Conservation (phyloP, 2,329 filamentous ascomycete genomes). For the Pyrenochaeta sp. region DNA sequence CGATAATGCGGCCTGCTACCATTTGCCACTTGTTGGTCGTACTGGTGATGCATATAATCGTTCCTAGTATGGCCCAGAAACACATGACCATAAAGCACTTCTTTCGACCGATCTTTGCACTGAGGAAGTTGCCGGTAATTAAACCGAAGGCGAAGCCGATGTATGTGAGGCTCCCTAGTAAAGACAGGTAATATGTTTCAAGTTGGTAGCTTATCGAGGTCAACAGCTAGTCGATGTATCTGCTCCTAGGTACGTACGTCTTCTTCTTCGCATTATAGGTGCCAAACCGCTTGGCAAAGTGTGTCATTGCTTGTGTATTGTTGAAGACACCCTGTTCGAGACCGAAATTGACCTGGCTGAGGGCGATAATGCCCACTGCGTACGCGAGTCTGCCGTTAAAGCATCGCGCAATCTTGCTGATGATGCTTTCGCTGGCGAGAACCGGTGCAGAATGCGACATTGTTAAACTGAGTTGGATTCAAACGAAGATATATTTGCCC, state of each 20-base stretch:
- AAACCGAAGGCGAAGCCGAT: slow-evolving; percentile 11
- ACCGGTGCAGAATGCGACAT: not conserved
- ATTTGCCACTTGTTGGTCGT: slow-evolving; percentile 13
- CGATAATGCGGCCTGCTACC: slow-evolving; percentile 20
- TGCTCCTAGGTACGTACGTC: not conserved
- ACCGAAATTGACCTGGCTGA: slow-evolving; percentile 13
- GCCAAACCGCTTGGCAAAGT: slow-evolving; percentile 9
- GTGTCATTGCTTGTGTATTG: slow-evolving; percentile 9
- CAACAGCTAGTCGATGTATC: not conserved
- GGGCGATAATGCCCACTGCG: slow-evolving; percentile 9
- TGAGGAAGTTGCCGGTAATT: slow-evolving; percentile 6
- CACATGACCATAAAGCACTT: slow-evolving; percentile 7
- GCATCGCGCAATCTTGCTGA: not conserved
- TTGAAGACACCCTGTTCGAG: slow-evolving; percentile 10
- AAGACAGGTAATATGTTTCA: slow-evolving; percentile 5
- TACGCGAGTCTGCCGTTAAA: slow-evolving; percentile 9
- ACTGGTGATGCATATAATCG: slow-evolving; percentile 19
- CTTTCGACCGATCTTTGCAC: slow-evolving; percentile 3
- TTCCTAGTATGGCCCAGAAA: slow-evolving; percentile 12
- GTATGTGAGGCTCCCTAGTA: slow-evolving; percentile 8
- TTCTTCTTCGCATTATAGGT: not conserved
- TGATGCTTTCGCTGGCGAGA: not conserved
- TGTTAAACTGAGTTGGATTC: too few relatives aligned
- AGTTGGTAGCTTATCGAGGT: not conserved
- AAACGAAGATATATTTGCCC: too few relatives aligned